Base-by-base conservation (phyloP, 129 eudicot species). In the Erigeron canadensis region DNA sequence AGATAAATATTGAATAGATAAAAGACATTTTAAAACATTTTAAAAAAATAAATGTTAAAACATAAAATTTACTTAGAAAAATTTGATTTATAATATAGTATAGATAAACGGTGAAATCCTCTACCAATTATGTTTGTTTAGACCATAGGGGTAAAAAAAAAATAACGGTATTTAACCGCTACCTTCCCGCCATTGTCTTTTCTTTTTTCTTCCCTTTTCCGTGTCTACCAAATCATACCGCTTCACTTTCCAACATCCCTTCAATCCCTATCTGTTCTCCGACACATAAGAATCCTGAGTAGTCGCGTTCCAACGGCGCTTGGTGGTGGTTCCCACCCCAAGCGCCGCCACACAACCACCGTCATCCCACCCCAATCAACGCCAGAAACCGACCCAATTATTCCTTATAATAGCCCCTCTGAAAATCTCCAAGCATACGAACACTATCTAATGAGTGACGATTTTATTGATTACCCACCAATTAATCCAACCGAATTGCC, bases 251-350 rank as follows among this genome's bases (percentile, higher is more conserved):
- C 47, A 37, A 39, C 38, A 10, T 37, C 57, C 41, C 45, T 75
- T 8, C 34, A 1, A 50, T 65, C 73, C 0, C 23, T 28, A 56
- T 4, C 62, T 43, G 12, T 34, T 23, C 43, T 10, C 21, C 55
- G 23, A 17, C 70, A 48, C 63, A 65, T 11, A 59, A 75, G 17
- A 37, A 63, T 39, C 21, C 59, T 38, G 17, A 19, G 51, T 53
- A 5, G 28, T 19, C n/a, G 10, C 42, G 5, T 48, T 63, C 5
- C 41, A 7, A 84, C 80, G 84, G 82, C 84, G 82, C 84, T 75
- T 79, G 86, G 89, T 79, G 86, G 89, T n/a, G 74, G 75, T 21
- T 34, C 19, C 82, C 70, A 50, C 77, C 57, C 68, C 89, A 75
- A 65, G 86, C 82, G 84, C 82, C 86, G 78, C 84, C 80, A 4